Base-by-base conservation (phyloP, 345 rosid species). In the Pistacia integerrima region DNA sequence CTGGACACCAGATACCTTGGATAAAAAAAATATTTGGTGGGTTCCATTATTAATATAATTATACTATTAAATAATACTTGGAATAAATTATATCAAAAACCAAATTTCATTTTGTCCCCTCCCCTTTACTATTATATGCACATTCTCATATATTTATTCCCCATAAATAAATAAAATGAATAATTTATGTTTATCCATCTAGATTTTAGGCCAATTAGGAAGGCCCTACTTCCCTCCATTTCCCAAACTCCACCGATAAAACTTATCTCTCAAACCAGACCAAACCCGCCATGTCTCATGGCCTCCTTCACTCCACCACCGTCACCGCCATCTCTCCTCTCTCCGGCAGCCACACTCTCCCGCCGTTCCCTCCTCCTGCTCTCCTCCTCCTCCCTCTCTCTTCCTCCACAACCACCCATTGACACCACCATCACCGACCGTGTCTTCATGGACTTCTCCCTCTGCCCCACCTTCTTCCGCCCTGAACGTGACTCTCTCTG, bases 341-440 rank as follows among this genome's bases (percentile, higher is more conserved):
- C 12, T 73, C 48, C 81, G 77, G 28, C 77, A 78, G 56, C 76
- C 71, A 13, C 74, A 79, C 61, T 72, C 80, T 74, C 30, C 73
- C 90, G 83, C 58, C 83, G 78, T 57, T 78, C 84, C 20, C 86
- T 82, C 73, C 87, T 85, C 65, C 85, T 85, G 78, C 80, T 87
- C 77, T 63, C 88, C 64, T 33, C 76, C 46, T 69, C 80, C 2
- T 30, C 69, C 69, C 71, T 80, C 79, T 5, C 46, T 41, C 75
- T 76, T 77, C 79, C 67, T 82, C 72, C 74, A 1, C 63, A 67
- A 3, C 79, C 89, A 0, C 77, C 83, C 1, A 80, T 78, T 8
- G 92, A 94, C 88, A 79, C 93, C 75, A 90, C 94, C 67, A 90
- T 94, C 75, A 94, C 97, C 55, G 93, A 93, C 86, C 92, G 97